Conservation (phyloP, 1,284 basidiomycete genomes). For the Rhodotorula sp. region DNA sequence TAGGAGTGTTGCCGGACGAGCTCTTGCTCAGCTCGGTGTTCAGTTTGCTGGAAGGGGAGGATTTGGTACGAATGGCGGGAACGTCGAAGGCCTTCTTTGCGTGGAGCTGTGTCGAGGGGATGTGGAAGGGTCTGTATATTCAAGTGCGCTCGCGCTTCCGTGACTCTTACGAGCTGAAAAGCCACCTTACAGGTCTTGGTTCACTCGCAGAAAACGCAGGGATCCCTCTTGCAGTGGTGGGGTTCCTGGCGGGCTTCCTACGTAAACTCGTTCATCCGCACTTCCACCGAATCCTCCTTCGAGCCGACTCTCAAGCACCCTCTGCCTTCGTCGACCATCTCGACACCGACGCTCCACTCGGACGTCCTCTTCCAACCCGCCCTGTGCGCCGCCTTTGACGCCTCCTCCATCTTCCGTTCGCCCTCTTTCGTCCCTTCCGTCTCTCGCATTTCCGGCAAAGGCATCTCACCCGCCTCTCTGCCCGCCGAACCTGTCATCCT, state of each 20-base stretch:
- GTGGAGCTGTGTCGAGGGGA: conserved; percentile 41
- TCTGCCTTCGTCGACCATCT: conserved; percentile 40
- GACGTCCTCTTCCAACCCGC: conserved; percentile 48
- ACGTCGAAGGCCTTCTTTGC: conserved; percentile 41
- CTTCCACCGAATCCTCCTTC: neutral
- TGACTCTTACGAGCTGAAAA: neutral
- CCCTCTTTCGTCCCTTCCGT: conserved; percentile 31
- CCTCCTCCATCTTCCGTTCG: conserved; percentile 12
- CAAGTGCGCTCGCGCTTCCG: conserved; percentile 7
- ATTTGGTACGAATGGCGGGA: conserved; percentile 20
- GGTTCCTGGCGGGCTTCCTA: conserved; percentile 45
- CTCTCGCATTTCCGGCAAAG: conserved; percentile 11
- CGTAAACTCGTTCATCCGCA: conserved; percentile 30
- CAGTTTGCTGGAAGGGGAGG: conserved; percentile 19
- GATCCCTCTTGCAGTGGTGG: conserved; percentile 31
- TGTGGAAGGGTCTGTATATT: conserved; percentile 45
- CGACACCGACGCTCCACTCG: conserved; percentile 41
- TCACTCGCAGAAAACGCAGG: conserved; percentile 14
- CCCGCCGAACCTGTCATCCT: conserved; percentile 44
- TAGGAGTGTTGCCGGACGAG: conserved; percentile 38
- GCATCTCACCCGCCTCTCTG: conserved; percentile 13
- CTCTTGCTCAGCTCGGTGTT: conserved; percentile 33
- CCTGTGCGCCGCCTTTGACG: conserved; percentile 43
- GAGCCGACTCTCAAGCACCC: neutral
- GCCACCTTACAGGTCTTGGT: neutral